Evolutionary conservation across 352 stramenopile genomes (phyloP), one percentile per base, ranked within the genome.

Genomic region (Phytophthora macrochlamydospora): DNA sequence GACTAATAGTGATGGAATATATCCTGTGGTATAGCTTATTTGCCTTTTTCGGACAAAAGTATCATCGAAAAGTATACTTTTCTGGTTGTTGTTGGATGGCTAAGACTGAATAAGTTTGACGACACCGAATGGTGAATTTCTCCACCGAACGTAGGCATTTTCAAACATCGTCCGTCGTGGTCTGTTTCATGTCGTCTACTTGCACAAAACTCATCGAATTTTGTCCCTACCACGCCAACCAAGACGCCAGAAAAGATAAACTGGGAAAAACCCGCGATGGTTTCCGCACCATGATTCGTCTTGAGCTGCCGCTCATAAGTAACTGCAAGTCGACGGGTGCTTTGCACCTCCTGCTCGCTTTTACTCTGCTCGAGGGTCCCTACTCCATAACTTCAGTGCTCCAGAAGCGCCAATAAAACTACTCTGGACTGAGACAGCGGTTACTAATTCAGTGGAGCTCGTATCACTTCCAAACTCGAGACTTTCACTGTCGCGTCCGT

Each of bases 381-480:
- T 13, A 51, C 45, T 56, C 53, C 30, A 13, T 28, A 40, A 13
- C 11, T 38, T 11, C 18, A 9, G 30, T n/a, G 14, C 7, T 35
- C 45, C 7, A 31, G 11, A 35, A 51, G n/a, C 45, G 18, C 45
- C 45, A 51, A 12, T 24, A n/a, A 46, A n/a, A 24, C 18, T 46
- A 4, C 8, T 24, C 14, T 24, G 6, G 14, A 3, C 14, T 46
- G 9, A 14, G 14, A 46, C 40, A 46, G 44, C 33, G 18, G 46
- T 71, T 68, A 71, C 51, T 63, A 66, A 71, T 67, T 62, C 28
- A 56, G 37, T 42, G 40, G 31, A 31, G 42, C 42, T 59, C 56
- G 51, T 56, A 71, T 74, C 67, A 70, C 44, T 60, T 64, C 38
- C 38, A 29, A 33, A 57, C 38, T 30, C 59, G 40, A 56, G 51